Evolutionary conservation across 352 stramenopile genomes (phyloP).

Genomic region (Pythium monospermum): DNA sequence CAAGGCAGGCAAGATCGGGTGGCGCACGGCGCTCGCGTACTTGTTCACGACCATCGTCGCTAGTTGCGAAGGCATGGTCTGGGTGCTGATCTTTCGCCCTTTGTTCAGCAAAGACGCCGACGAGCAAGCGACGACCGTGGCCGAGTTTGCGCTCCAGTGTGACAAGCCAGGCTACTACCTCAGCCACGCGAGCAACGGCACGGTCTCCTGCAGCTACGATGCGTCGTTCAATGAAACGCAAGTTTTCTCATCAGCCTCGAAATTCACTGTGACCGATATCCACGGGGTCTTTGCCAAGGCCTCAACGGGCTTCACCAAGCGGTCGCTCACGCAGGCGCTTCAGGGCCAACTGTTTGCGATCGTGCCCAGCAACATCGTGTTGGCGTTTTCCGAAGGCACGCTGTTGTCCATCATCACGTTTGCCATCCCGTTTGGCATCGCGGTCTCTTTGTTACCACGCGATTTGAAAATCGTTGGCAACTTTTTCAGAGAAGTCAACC

Average conservation of each 20-base stretch:
- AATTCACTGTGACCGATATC: slow-evolving; percentile 23
- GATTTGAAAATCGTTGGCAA: slow-evolving; percentile 15
- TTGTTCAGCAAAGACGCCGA: slow-evolving; percentile 14
- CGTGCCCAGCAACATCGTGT: slow-evolving; percentile 25
- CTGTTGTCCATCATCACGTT: slow-evolving; percentile 36
- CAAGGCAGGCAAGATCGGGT: slow-evolving; percentile 26
- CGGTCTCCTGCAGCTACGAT: slow-evolving; percentile 16
- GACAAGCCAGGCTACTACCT: slow-evolving; percentile 16
- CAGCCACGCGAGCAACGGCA: slow-evolving; percentile 17
- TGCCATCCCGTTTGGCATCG: slow-evolving; percentile 28
- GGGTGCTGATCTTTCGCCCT: slow-evolving; percentile 16
- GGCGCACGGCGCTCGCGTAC: slow-evolving; percentile 25
- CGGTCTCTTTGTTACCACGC: slow-evolving; percentile 14
- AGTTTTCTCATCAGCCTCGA: slow-evolving; percentile 8
- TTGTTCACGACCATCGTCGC: slow-evolving; percentile 18
- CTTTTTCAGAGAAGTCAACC: slow-evolving; percentile 31
- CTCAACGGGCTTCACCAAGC: slow-evolving; percentile 4
- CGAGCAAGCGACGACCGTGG: neutral
- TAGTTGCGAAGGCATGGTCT: slow-evolving; percentile 13
- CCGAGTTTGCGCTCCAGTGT: slow-evolving; percentile 18
- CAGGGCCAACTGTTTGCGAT: slow-evolving; percentile 21
- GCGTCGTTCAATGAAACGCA: slow-evolving; percentile 13
- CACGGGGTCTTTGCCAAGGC: slow-evolving; percentile 16
- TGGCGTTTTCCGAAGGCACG: slow-evolving; percentile 24
- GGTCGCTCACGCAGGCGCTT: slow-evolving; percentile 15